A percentile compares a stretch with the other conserved stretches of the same genome.
phyloP scores from a whole-genome alignment of 495 filamentous ascomycete species.

The Penicillium psychrofluorescens region DNA sequence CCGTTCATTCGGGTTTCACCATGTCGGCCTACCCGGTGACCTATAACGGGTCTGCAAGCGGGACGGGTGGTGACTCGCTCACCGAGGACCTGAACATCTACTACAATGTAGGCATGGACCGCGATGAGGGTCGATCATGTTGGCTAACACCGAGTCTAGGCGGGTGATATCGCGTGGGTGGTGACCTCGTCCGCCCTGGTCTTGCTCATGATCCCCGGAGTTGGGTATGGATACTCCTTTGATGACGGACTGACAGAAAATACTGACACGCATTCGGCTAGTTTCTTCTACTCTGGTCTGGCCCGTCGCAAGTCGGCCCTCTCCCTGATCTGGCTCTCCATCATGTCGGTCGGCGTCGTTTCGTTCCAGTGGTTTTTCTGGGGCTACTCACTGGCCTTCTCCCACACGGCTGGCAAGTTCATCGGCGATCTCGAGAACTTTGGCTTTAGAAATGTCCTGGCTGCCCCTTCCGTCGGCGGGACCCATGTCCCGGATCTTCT shows the following conservation, averaged over 20 bases:
- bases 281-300: conserved; percentile 98
- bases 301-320: conserved; percentile 95
- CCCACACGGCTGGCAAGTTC: conserved; percentile 71
- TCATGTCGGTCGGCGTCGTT: conserved; percentile 87
- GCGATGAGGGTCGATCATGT: not conserved
- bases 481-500: conserved; percentile 79
- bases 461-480: conserved; percentile 72
- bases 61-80: conserved; percentile 69
- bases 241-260: not conserved
- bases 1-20: conserved; percentile 4
- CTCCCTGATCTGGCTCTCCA: conserved; percentile 90
- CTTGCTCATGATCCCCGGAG: conserved; percentile 95
- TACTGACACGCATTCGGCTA: conserved; percentile 8
- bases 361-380: conserved; percentile 99
- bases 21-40: conserved; percentile 38
- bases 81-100: conserved; percentile 70
- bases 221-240: conserved; percentile 50
- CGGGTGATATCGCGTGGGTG: conserved; percentile 90
- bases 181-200: conserved; percentile 83
- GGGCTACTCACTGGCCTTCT: conserved; percentile 94
- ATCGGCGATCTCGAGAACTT: conserved; percentile 85
- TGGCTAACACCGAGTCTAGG: conserved; percentile 35
- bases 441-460: conserved; percentile 76
- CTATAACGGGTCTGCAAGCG: conserved; percentile 55
- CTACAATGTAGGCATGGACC: conserved; percentile 55